Conservation (phyloP, 306 rosid species). For the Sicyos baderoa region DNA sequence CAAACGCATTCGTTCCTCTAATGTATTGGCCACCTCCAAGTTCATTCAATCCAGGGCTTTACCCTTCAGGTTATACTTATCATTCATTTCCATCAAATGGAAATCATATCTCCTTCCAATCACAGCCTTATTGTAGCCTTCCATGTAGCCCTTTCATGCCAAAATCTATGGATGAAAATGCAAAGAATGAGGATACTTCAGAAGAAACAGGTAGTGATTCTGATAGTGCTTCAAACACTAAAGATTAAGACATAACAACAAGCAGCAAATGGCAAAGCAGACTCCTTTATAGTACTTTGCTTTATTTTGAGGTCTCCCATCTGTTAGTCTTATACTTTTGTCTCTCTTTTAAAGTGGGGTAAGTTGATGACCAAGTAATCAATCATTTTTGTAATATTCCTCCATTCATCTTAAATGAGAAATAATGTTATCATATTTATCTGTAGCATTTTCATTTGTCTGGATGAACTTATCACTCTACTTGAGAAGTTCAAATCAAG, state of each 20-base stretch:
- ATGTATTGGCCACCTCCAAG: conserved; percentile 77
- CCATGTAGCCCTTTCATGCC: conserved; percentile 28
- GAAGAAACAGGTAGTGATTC: conserved; percentile 39
- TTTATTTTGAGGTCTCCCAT: neutral
- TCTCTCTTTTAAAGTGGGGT: neutral
- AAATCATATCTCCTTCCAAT: conserved; percentile 41
- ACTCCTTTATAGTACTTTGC: neutral
- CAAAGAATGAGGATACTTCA: conserved; percentile 28
- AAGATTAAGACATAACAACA: conserved; percentile 24
- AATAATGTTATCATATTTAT: neutral
- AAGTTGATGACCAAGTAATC: neutral
- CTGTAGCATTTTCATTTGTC: neutral
- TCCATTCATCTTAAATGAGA: neutral
- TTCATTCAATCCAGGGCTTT: conserved; percentile 42
- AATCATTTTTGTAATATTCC: neutral
- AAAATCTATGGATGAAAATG: conserved; percentile 30
- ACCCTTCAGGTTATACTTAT: conserved; percentile 45
- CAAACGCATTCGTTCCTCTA: conserved; percentile 53
- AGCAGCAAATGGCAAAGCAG: conserved; percentile 18
- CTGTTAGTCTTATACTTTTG: neutral
- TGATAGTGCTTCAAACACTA: conserved; percentile 41
- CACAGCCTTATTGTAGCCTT: conserved; percentile 41
- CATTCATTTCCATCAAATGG: conserved; percentile 43
- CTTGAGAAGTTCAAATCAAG: conserved; percentile 5
- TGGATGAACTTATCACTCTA: neutral